Base-by-base conservation (phyloP, 2,329 filamentous ascomycete species). In the Xylariaceae sp. region DNA sequence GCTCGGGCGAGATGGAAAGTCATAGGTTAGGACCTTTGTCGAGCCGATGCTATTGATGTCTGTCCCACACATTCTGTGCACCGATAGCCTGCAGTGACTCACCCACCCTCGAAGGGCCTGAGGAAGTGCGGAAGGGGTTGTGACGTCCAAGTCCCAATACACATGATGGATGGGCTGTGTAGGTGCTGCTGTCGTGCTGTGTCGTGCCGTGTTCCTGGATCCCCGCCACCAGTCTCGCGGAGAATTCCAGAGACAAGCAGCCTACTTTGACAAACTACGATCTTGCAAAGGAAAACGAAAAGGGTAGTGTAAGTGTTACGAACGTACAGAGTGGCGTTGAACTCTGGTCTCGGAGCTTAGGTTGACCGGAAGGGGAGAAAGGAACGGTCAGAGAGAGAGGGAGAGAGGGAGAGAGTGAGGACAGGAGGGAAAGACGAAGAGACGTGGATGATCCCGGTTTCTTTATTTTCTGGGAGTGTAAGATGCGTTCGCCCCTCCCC, bases 241-340 rank as follows among this genome's bases (percentile, higher is more conserved):
- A 55, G 52, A 55, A 57, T 52, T 52, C 11, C 9, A 55, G 52
- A 55, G 48, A 51, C 48, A 53, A 12, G n/a, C 39, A 49, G 43
- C 19, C 40, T 29, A 27, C 19, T 19, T 19, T 19, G 19, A 19
- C 19, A 19, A 19, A 19, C 19, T 19, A 19, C 19, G 34, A 46
- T 31, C 9, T 19, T 48, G 29, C 26, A 50, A 32, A 31, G 12
- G 6, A 27, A 19, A 19, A 19, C 19, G 1, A 19, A 19, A 19
- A 19, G 19, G 19, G 19, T 19, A 19, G 19, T 19, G 19, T 19
- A 19, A 32, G 55, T 57, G 50, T 9, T 29, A 56, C 53, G 27
- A 44, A 44, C 27, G 19, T 32, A 47, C 39, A 32, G 19, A 19
- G n/a, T 47, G 39, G 49, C 47, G 35, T 47, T 53, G 40, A 48